Base-by-base conservation (phyloP, 306 rosid species). In the Lathyrus oleraceus region DNA sequence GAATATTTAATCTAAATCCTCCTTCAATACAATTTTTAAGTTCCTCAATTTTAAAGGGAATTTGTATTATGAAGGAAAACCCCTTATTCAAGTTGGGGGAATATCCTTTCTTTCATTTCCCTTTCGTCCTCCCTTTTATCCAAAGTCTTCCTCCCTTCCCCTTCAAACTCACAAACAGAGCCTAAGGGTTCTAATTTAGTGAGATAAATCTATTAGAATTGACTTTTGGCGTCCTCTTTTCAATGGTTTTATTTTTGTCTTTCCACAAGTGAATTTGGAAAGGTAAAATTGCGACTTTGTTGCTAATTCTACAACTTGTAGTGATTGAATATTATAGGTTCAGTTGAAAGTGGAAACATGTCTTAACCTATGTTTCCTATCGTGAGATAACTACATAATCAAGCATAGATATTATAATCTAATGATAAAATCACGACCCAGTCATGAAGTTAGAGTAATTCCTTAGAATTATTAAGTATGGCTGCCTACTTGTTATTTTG, bases 181-280 rank as follows among this genome's bases (percentile, higher is more conserved):
- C 8, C 8, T 38, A 13, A 30, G 45, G 4, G 42, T 17, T 56
- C 13, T 44, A 28, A 14, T 42, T 48, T 61, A 25, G 53, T 63
- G 16, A 49, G 71, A 70, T 36, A 53, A 5, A 47, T 70, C 21
- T 78, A 45, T 36, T 75, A 2, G 60, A 10, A 48, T n/a, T 25
- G 36, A 36, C 32, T 21, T 75, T 38, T 48, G 10, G 19, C n/a
- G 15, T 20, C 44, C 15, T 28, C 40, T 65, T 32, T 23, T 56
- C 14, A 42, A 15, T 10, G 25, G 45, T 19, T 15, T 59, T 49
- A 6, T 35, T 59, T 16, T 60, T 32, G 3, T 1, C 40, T 36
- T 54, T 69, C 28, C 5, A 12, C 23, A 9, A 13, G 19, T 14
- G 15, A 68, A 44, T 43, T 73, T 54, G 21, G 42, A 61, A 14